Evolutionary conservation across 441 rosid genomes (phyloP), one percentile per base, ranked within the genome.

Genomic region (Aleurites moluccanus): DNA sequence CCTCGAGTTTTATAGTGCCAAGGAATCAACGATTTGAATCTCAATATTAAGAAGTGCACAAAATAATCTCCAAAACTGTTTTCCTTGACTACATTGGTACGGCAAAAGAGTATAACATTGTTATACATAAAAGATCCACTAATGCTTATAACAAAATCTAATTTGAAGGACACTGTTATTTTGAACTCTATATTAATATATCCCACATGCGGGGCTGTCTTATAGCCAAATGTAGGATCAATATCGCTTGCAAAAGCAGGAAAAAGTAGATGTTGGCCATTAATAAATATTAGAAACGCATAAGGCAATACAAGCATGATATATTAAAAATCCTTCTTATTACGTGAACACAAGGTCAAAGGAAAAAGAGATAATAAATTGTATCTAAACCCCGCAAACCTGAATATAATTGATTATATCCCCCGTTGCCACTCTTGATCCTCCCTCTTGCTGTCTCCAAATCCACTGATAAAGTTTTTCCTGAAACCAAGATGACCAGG

Each of bases 381-480:
- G 67, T 50, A 15, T 61, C 42, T 20, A 15, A 75, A 42, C 38
- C 15, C 77, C 11, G 72, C 25, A 70, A 77, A 93, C 98, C 97
- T 92, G 97, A 72, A 93, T 73, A 80, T 90, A 92, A 81, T 55
- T 86, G 64, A 88, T 47, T 57, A 92, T 85, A 83, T 92, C 98
- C 75, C 69, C 74, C 7, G 94, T 77, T 68, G 93, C 71, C 53
- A 89, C 90, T 80, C 97, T 90, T 33, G 93, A 81, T 21, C 93
- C 97, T 79, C 79, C 97, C 76, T 92, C 98, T 81, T 94, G 94
- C 72, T 92, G 92, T 70, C 97, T 87, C 88, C 85, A 82, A 70
- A 94, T 89, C 97, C 98, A 94, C 61, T 94, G 98, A 79, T 86
- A 84, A 75, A 94, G 88, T 76, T 94, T 92, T 80, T 94, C 98